Evolutionary conservation across 2,329 filamentous ascomycete genomes (phyloP).

Genomic region (Aspergillus viridinutans): DNA sequence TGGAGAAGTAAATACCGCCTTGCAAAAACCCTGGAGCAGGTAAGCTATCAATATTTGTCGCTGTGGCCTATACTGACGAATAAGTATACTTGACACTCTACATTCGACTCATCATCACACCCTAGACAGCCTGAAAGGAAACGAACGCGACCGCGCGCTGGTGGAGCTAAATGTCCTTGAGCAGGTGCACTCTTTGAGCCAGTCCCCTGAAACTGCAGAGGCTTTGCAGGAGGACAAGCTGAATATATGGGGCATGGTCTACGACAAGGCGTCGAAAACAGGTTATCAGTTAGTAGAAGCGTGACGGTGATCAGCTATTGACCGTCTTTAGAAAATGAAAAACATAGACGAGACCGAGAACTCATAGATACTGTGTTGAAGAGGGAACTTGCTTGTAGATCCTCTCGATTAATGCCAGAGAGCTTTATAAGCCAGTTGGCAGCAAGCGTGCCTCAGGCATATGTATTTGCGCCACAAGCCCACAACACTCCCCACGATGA

Average conservation of each 20-base stretch:
- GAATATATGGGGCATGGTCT: slow-evolving; percentile 15
- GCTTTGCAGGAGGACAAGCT: slow-evolving; percentile 7
- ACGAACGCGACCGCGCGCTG: slow-evolving; percentile 12
- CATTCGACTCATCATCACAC: slow-evolving; percentile 6
- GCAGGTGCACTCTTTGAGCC: slow-evolving; percentile 13
- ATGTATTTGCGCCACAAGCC: too few species aligned
- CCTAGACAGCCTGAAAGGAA: slow-evolving; percentile 7
- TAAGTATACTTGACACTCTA: slow-evolving; percentile 14
- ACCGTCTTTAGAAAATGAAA: too few species aligned
- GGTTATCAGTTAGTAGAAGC: background rate
- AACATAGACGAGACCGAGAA: too few species aligned
- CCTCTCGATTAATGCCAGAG: too few species aligned
- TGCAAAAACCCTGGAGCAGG: slow-evolving; percentile 17
- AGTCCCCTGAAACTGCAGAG: slow-evolving; percentile 10
- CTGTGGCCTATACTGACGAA: background rate
- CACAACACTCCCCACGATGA: too few species aligned
- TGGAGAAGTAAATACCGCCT: slow-evolving; percentile 7
- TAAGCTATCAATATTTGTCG: background rate
- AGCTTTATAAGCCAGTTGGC: too few species aligned
- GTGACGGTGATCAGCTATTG: background rate
- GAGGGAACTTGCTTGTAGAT: too few species aligned
- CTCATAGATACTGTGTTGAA: too few species aligned
- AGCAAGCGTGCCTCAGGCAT: too few species aligned
- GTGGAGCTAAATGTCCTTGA: slow-evolving; percentile 19
- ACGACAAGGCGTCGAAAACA: slow-evolving; percentile 4